A percentile compares a stretch with the other conserved stretches of the same genome.
phyloP scores from a whole-genome alignment of 176 grass and related monocot genomes.

The Aegilops tauschii region DNA sequence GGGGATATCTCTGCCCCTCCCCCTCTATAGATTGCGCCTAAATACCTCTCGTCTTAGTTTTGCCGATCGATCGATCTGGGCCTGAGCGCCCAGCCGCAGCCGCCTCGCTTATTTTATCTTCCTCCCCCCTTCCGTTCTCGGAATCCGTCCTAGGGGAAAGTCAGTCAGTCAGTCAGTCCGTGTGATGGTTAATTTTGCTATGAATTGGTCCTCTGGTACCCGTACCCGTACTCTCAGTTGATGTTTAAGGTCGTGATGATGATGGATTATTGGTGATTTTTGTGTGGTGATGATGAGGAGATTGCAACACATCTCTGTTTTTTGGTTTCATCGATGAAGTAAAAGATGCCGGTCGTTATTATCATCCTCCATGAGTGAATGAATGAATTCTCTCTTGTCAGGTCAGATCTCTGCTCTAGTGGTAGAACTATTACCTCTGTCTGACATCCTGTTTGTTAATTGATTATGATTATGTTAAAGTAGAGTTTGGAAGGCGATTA shows the following conservation, averaged over 20 bases:
- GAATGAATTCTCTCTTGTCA: not conserved
- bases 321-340: constrained; percentile 6
- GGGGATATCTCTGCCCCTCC: not conserved
- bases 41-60: constrained; percentile 41
- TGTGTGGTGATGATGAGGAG: not conserved
- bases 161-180: not conserved
- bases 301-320: not conserved
- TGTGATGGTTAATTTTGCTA: constrained; percentile 2
- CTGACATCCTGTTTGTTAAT: not conserved
- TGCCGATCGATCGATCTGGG: constrained; percentile 37
- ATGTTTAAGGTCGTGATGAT: not conserved
- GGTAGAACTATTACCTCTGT: not conserved
- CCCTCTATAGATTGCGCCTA: constrained; percentile 1
- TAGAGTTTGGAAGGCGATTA: not conserved
- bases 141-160: not conserved
- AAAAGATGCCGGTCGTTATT: not conserved
- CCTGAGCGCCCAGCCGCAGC: not conserved
- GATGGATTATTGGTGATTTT: not conserved
- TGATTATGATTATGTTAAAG: not conserved
- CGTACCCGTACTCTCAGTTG: not conserved
- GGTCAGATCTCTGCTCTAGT: not conserved
- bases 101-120: not conserved
- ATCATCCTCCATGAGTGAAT: not conserved
- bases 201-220: not conserved
- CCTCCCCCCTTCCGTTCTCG: not conserved